A percentile compares a stretch with the other conserved stretches of the same genome.
Evolutionary conservation across 305 asterid species (phyloP).

Genomic region (Fraxinus paxiana): DNA sequence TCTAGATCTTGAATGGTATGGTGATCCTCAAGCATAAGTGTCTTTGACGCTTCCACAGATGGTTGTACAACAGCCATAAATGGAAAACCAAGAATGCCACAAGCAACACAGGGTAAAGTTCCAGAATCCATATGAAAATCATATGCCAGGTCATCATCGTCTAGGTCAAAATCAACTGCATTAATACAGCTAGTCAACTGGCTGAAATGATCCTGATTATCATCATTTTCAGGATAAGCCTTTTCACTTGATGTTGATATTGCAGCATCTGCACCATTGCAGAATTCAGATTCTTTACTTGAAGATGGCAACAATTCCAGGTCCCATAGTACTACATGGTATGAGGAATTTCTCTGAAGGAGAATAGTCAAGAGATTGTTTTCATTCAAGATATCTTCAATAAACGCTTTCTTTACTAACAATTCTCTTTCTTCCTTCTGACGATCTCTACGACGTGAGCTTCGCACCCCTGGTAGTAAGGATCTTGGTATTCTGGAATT

Average conservation of each 20-base stretch:
- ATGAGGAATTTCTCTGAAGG: slow-evolving; percentile 53
- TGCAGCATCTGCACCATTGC: slow-evolving; percentile 35
- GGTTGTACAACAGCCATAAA: slow-evolving; percentile 93
- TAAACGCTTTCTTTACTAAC: slow-evolving; percentile 77
- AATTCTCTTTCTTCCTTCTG: slow-evolving; percentile 86
- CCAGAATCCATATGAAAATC: slow-evolving; percentile 91
- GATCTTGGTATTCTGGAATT: slow-evolving; percentile 88
- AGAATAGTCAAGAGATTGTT: slow-evolving; percentile 53
- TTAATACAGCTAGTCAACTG: slow-evolving; percentile 56
- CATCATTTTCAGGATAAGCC: slow-evolving; percentile 31
- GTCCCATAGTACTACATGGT: slow-evolving; percentile 70
- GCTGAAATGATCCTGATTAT: slow-evolving; percentile 35
- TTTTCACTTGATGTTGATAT: slow-evolving; percentile 34
- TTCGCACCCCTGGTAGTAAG: slow-evolving; percentile 80
- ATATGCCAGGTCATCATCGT: slow-evolving; percentile 62
- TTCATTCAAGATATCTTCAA: slow-evolving; percentile 76
- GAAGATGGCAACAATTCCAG: slow-evolving; percentile 65
- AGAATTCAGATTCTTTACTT: slow-evolving; percentile 47
- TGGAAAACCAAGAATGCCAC: slow-evolving; percentile 98
- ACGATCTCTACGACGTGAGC: slow-evolving; percentile 84
- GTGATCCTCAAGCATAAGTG: slow-evolving; percentile 35
- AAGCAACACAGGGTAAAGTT: slow-evolving; percentile 83
- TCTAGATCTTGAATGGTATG: slow-evolving; percentile 22
- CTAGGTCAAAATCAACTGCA: slow-evolving; percentile 54
- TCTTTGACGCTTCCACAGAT: slow-evolving; percentile 45